These are phyloP conservation scores for Neurospora sp. DNA, from an alignment of 495 filamentous ascomycete genomes.

Conservation along the genomic window DNA sequence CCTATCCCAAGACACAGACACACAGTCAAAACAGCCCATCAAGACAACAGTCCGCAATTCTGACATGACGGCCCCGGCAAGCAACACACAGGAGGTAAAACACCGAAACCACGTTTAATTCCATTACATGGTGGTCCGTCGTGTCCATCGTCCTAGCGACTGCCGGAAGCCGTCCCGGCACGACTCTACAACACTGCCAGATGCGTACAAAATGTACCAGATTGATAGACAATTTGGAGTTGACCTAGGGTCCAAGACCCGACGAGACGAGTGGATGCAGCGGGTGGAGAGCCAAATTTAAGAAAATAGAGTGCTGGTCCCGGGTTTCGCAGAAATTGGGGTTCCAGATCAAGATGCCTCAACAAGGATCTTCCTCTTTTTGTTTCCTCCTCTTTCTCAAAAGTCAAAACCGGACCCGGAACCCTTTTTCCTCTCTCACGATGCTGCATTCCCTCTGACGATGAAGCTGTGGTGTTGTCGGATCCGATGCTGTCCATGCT, in stretches of 20 bases:
- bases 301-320: neutral
- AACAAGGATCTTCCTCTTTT: neutral
- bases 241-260: neutral
- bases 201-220: neutral
- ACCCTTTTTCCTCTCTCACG: neutral
- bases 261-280: neutral
- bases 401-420: neutral
- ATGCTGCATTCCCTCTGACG: neutral
- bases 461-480: neutral
- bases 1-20: neutral
- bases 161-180: neutral
- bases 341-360: neutral
- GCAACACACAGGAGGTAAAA: neutral
- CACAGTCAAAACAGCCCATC: too few species aligned
- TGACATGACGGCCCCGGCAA: neutral
- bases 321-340: neutral
- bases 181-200: neutral
- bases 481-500: neutral
- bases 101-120: neutral
- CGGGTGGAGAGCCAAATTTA: neutral
- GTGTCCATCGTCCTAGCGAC: neutral
- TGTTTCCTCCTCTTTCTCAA: neutral
- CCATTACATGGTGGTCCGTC: neutral
- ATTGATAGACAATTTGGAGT: neutral
- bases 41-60: neutral